Conservation (phyloP, 257 asterid species). For the Capsicum chinense region DNA sequence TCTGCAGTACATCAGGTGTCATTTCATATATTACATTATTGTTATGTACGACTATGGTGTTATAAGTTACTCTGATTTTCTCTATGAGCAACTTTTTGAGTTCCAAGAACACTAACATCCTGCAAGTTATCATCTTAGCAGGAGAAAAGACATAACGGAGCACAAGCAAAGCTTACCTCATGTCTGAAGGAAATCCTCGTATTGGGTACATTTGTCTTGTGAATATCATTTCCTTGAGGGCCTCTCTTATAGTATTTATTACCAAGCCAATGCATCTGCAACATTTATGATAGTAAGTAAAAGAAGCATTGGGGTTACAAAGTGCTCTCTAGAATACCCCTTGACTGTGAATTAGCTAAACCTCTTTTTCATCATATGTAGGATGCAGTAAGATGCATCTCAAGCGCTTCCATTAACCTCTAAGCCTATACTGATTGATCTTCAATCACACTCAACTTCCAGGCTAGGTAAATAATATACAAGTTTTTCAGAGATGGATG, state of each 20-base stretch:
- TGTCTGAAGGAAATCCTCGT: conserved; percentile 81
- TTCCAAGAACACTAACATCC: conserved; percentile 26
- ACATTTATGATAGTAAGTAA: conserved; percentile 27
- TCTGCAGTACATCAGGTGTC: conserved; percentile 48
- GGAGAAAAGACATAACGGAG: conserved; percentile 25
- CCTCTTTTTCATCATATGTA: not conserved
- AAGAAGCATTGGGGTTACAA: conserved; percentile 1
- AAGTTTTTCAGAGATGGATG: conserved; percentile 1
- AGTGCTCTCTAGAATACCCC: not conserved
- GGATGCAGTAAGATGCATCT: not conserved
- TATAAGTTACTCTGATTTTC: conserved; percentile 21
- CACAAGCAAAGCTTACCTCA: conserved; percentile 54
- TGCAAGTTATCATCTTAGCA: conserved; percentile 20
- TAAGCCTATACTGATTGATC: not conserved
- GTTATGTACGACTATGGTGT: not conserved
- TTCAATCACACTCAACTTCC: not conserved
- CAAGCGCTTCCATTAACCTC: not conserved
- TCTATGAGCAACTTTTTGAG: not conserved
- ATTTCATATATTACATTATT: not conserved
- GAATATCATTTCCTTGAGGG: conserved; percentile 76
- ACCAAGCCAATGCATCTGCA: conserved; percentile 89
- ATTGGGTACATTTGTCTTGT: conserved; percentile 90
- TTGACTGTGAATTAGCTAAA: not conserved
- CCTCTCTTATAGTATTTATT: conserved; percentile 70
- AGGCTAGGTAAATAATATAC: not conserved